Evolutionary conservation across 768 basidiomycete species (phyloP), one percentile per base, ranked within the genome.

Genomic region (Macrolepiota albuminosa): DNA sequence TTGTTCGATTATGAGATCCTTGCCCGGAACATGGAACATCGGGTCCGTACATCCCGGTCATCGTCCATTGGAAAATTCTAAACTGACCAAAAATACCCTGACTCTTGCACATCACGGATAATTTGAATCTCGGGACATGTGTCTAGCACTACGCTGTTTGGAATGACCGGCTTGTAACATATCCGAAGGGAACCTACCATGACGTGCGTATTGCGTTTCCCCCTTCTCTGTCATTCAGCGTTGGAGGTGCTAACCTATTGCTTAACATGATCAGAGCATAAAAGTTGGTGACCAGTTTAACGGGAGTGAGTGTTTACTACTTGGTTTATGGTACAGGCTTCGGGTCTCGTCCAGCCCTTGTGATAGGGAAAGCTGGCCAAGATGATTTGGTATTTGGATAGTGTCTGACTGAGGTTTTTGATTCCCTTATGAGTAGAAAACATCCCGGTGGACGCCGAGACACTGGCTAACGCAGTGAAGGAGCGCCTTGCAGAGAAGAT

Each of bases 371-470:
- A 33, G 18, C 47, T 58, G 40, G 42, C 57, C 49, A 36, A 57
- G 9, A 57, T 48, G 14, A 42, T 34, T 34, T 34, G n/a, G 49
- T 11, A 50, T 36, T 21, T 42, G 42, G 34, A 40, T 29, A 26
- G 31, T 47, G 26, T 21, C 26, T 39, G 29, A 47, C 14, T 58
- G 43, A 18, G 14, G 34, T 31, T 40, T 39, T 45, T 46, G 33
- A 6, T 48, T 33, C 52, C 10, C 46, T 5, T 43, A 3, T 1
- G 26, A 6, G 24, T 33, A 71, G 72, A 57, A 51, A 50, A 58
- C 5, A 90, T 91, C 55, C 88, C 88, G 14, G 83, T 89, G 1
- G 71, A 85, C 61, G 86, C 84, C 0, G 80, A 81, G 24, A 75
- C 75, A 1, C 77, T 91, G 10, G 84, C 81, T 1, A 69, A 77